Percentiles rank a stretch among this genome's conserved stretches.
Conservation (phyloP, 257 asterid genomes). For the Lycium barbarum region DNA sequence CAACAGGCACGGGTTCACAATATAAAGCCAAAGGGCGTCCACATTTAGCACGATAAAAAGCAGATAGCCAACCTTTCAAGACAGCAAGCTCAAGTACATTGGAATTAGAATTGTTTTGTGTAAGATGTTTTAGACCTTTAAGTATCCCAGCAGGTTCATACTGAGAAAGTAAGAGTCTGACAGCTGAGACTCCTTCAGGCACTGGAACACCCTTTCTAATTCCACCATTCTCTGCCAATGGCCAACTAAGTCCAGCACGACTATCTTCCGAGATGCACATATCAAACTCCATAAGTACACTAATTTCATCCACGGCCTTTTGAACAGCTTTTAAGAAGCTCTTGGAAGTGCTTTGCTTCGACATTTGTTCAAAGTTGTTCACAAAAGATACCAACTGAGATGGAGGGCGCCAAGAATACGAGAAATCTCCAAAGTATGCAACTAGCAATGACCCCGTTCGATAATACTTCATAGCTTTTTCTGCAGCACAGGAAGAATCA, state of each 20-base stretch:
- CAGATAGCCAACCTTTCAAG: conserved; percentile 66
- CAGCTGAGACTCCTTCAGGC: conserved; percentile 55
- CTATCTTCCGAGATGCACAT: conserved; percentile 53
- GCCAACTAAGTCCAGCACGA: conserved; percentile 47
- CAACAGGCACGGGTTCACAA: conserved; percentile 51
- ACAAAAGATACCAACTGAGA: conserved; percentile 66
- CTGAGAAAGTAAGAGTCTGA: conserved; percentile 45
- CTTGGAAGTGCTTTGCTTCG: conserved; percentile 42
- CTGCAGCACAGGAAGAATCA: conserved; percentile 68
- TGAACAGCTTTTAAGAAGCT: conserved; percentile 54
- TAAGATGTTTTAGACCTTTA: conserved; percentile 40
- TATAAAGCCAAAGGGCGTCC: conserved; percentile 45
- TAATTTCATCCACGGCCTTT: conserved; percentile 56
- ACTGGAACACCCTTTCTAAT: conserved; percentile 53
- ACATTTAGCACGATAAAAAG: conserved; percentile 54
- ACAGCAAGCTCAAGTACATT: conserved; percentile 54
- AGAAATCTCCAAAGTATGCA: conserved; percentile 77
- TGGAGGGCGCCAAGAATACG: conserved; percentile 79
- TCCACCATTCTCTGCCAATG: conserved; percentile 57
- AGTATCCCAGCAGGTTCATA: conserved; percentile 53
- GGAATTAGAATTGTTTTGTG: conserved; percentile 36
- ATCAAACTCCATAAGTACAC: conserved; percentile 52
- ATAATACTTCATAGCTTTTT: conserved; percentile 53
- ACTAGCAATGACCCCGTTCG: conserved; percentile 64
- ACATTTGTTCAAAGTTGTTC: conserved; percentile 55